A percentile compares a stretch with the other conserved stretches of the same genome.
phyloP scores from a whole-genome alignment of 139 green algal genomes.

The Picochlorum sp. region DNA sequence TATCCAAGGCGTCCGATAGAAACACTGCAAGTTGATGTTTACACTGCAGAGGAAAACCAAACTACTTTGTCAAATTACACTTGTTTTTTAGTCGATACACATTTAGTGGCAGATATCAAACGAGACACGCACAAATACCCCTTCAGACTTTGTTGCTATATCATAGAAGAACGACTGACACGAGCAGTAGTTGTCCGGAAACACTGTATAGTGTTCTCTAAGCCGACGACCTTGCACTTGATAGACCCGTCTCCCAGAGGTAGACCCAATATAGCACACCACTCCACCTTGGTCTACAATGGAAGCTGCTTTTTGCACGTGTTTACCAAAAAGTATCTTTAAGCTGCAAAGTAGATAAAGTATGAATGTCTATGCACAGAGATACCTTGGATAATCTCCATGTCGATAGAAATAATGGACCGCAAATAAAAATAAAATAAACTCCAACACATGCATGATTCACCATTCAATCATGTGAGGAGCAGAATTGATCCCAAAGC shows the following conservation, averaged over 20 bases:
- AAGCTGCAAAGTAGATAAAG: constrained; percentile 41
- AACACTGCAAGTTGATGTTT: constrained; percentile 79
- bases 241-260: constrained; percentile 41
- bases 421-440: background rate
- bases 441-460: background rate
- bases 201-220: constrained; percentile 50
- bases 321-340: constrained; percentile 55
- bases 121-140: constrained; percentile 24
- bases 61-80: background rate
- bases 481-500: too few species aligned
- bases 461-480: too few species aligned
- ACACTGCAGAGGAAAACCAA: constrained; percentile 44
- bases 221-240: constrained; percentile 43
- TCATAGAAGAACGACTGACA: constrained; percentile 76
- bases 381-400: too few species aligned
- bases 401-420: background rate
- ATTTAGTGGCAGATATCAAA: background rate
- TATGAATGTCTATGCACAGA: too few species aligned
- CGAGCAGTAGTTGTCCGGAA: constrained; percentile 67
- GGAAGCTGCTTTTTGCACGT: constrained; percentile 52
- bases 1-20: constrained; percentile 30
- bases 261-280: constrained; percentile 36
- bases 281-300: constrained; percentile 60
- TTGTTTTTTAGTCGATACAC: background rate
- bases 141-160: constrained; percentile 48